These are phyloP conservation scores for Saccharomyces kudriavzevii DNA, from an alignment of 805 yeast genomes.

Conservation along the genomic window DNA sequence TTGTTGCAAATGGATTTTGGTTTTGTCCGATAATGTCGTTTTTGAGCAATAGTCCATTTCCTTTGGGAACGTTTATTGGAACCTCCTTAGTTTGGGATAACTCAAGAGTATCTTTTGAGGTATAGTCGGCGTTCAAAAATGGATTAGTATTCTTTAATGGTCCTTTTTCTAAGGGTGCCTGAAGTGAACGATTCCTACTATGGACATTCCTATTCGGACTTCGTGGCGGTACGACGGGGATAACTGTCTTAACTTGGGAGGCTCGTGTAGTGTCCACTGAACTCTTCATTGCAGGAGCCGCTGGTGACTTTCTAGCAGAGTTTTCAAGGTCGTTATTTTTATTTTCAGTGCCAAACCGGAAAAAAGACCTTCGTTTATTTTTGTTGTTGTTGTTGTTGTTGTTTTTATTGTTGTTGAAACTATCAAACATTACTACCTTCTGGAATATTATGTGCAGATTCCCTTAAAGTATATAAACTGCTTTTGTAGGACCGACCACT, in stretches of 20 bases:
- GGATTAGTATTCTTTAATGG: constrained; percentile 6
- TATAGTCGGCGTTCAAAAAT: background rate
- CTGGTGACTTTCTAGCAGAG: constrained; percentile 1
- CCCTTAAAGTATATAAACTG: background rate
- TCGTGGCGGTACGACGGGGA: background rate
- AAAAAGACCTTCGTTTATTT: constrained; percentile 15
- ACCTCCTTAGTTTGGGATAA: background rate
- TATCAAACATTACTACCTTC: constrained; percentile 12
- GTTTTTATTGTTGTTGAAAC: constrained; percentile 7
- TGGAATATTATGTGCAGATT: too few species aligned
- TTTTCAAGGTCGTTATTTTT: constrained; percentile 10
- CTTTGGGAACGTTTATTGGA: background rate
- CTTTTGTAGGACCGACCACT: background rate
- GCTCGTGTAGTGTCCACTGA: background rate
- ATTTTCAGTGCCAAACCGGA: constrained; percentile 12
- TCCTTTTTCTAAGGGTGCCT: constrained; percentile 5
- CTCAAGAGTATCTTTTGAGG: background rate
- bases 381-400: constrained; percentile 9
- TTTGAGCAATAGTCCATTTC: background rate
- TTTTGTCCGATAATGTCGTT: background rate
- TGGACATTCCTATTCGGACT: background rate
- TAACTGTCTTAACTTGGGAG: background rate
- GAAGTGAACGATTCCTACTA: background rate
- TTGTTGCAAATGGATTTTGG: background rate
- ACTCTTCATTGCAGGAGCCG: background rate